phyloP scores from a whole-genome alignment of 371 early-diverging fungal species.

The Actinomortierella ambigua region DNA sequence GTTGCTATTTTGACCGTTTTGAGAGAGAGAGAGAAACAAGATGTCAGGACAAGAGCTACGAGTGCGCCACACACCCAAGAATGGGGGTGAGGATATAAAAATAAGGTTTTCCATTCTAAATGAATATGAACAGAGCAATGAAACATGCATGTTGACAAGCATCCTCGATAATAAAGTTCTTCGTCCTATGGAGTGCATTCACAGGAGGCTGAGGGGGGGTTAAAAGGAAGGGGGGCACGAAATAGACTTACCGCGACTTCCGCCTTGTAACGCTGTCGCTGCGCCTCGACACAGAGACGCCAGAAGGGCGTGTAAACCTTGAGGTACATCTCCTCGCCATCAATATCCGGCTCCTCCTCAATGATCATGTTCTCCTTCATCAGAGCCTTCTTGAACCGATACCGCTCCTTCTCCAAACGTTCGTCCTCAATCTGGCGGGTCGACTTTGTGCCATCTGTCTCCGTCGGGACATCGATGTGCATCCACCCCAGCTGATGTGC shows the following conservation, averaged over 20 bases:
- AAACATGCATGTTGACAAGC: no score
- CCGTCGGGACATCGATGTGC: conserved; percentile 13
- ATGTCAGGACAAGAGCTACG: no score
- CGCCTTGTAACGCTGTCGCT: conserved; percentile 30
- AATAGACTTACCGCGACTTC: conserved; percentile 34
- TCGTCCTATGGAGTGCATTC: no score
- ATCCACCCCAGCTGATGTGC: neutral
- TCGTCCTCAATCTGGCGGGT: conserved; percentile 22
- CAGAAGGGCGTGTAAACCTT: conserved; percentile 57
- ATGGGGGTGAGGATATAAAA: no score
- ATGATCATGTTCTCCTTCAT: conserved; percentile 49
- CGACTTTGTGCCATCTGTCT: neutral
- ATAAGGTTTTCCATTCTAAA: no score
- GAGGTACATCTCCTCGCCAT: conserved; percentile 51
- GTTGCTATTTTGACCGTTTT: no score
- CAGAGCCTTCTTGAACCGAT: conserved; percentile 48
- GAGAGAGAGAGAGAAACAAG: no score
- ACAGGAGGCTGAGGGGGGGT: neutral
- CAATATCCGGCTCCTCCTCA: conserved; percentile 48
- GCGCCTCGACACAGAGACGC: conserved; percentile 51
- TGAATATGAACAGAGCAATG: no score
- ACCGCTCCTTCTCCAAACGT: conserved; percentile 15
- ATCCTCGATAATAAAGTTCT: no score
- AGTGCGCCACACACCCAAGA: no score
- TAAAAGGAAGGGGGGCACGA: neutral